Evolutionary conservation across 2,329 filamentous ascomycete genomes (phyloP).

Genomic region (Colletotrichum abscissum): DNA sequence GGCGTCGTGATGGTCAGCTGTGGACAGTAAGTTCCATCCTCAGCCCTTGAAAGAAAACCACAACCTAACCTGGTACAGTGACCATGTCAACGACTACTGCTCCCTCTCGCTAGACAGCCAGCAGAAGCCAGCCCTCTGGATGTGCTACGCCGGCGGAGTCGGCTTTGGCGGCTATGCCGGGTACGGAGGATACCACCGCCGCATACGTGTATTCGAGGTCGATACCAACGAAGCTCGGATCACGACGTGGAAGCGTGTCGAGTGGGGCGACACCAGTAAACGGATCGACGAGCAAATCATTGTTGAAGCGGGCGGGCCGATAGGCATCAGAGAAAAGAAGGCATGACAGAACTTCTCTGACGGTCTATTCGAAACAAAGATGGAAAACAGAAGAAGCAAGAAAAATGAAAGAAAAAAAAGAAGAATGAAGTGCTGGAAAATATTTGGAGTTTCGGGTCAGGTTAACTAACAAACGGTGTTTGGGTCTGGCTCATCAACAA

Average conservation of each 20-base stretch:
- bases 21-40: slow-evolving; percentile 76
- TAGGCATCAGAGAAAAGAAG: slow-evolving; percentile 31
- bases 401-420: not conserved
- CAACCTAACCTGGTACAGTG: slow-evolving; percentile 57
- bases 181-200: slow-evolving; percentile 85
- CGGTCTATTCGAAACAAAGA: too few species aligned
- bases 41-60: not conserved
- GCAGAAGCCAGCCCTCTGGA: slow-evolving; percentile 83
- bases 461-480: slow-evolving; percentile 16
- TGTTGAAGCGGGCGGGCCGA: slow-evolving; percentile 68
- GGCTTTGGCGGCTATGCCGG: slow-evolving; percentile 97
- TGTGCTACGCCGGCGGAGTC: slow-evolving; percentile 94
- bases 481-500: slow-evolving; percentile 5
- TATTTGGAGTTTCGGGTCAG: slow-evolving; percentile 14
- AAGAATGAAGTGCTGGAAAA: slow-evolving; percentile 6
- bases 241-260: slow-evolving; percentile 90
- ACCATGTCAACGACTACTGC: slow-evolving; percentile 98
- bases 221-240: slow-evolving; percentile 92
- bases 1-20: slow-evolving; percentile 89
- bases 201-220: slow-evolving; percentile 90
- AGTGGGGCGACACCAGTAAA: slow-evolving; percentile 67
- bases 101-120: slow-evolving; percentile 71
- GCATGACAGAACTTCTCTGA: not conserved
- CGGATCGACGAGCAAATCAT: slow-evolving; percentile 74
- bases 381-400: not conserved